Evolutionary conservation across 768 basidiomycete genomes (phyloP).

Genomic region (Kwoniella sp.): DNA sequence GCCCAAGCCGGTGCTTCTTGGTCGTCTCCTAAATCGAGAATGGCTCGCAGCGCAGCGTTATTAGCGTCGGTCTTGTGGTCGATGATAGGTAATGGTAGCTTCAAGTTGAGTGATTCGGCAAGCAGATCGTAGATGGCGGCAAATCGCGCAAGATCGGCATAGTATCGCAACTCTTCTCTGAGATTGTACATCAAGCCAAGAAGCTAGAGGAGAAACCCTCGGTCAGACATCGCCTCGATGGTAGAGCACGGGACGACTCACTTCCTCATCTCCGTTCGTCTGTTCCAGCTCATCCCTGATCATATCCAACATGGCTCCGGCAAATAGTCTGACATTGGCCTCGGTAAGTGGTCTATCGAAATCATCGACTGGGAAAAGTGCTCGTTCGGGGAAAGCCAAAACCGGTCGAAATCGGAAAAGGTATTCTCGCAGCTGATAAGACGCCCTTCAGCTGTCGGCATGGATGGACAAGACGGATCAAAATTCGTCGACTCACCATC

Average conservation of each 20-base stretch:
- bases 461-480: not conserved
- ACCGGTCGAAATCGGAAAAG: constrained; percentile 33
- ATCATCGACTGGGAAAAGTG: constrained; percentile 37
- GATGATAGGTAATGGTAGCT: constrained; percentile 20
- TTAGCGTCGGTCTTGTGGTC: constrained; percentile 15
- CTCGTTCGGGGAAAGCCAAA: constrained; percentile 36
- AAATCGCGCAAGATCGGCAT: constrained; percentile 47
- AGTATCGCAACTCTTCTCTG: constrained; percentile 46
- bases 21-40: constrained; percentile 30
- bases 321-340: constrained; percentile 40
- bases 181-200: constrained; percentile 20
- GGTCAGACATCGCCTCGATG: not conserved
- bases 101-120: constrained; percentile 21
- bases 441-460: not conserved
- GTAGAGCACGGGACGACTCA: constrained; percentile 15
- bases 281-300: constrained; percentile 35
- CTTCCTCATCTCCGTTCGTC: constrained; percentile 22
- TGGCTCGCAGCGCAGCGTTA: constrained; percentile 25
- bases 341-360: constrained; percentile 47
- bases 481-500: constrained; percentile 21
- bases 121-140: constrained; percentile 30
- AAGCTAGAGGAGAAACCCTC: constrained; percentile 12
- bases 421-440: constrained; percentile 39
- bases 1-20: constrained; percentile 35
- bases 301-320: constrained; percentile 42